phyloP scores from a whole-genome alignment of 345 rosid species.

The Diplotaxis tenuifolia region DNA sequence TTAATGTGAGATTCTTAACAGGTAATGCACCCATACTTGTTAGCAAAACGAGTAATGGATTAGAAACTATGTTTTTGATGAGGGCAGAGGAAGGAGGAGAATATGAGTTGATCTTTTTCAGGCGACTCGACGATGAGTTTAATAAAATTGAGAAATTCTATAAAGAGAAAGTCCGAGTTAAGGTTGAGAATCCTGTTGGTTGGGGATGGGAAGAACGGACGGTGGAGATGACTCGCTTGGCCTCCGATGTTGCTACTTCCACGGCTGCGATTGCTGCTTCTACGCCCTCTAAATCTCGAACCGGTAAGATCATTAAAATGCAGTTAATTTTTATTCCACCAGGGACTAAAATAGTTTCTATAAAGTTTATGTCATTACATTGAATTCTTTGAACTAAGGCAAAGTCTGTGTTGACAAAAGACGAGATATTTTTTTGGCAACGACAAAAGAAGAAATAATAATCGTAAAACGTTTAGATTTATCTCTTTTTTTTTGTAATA shows the following conservation, averaged over 20 bases:
- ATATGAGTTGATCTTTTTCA: slow-evolving; percentile 52
- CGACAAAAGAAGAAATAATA: too few relatives aligned
- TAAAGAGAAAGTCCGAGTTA: slow-evolving; percentile 52
- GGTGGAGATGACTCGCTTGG: slow-evolving; percentile 42
- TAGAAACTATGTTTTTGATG: slow-evolving; percentile 51
- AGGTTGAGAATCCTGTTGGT: slow-evolving; percentile 46
- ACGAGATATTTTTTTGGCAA: too few relatives aligned
- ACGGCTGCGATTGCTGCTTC: slow-evolving; percentile 45
- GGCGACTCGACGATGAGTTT: slow-evolving; percentile 66
- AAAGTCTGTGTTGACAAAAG: too few relatives aligned
- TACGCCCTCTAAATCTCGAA: slow-evolving; percentile 40
- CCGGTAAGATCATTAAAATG: slow-evolving; percentile 32
- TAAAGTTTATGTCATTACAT: not conserved
- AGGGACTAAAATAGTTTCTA: not conserved
- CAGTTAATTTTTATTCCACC: not conserved
- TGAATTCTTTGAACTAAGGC: too few relatives aligned
- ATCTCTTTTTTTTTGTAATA: too few relatives aligned
- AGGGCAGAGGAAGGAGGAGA: slow-evolving; percentile 59
- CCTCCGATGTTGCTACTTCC: slow-evolving; percentile 13
- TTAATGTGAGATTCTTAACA: not conserved
- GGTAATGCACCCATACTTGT: slow-evolving; percentile 40
- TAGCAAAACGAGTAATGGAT: slow-evolving; percentile 35
- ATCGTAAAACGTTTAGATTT: too few relatives aligned
- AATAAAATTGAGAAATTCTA: slow-evolving; percentile 56
- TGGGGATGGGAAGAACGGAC: slow-evolving; percentile 48